phyloP scores from a whole-genome alignment of 257 asterid genomes.

The Dorcoceras hygrometricum region DNA sequence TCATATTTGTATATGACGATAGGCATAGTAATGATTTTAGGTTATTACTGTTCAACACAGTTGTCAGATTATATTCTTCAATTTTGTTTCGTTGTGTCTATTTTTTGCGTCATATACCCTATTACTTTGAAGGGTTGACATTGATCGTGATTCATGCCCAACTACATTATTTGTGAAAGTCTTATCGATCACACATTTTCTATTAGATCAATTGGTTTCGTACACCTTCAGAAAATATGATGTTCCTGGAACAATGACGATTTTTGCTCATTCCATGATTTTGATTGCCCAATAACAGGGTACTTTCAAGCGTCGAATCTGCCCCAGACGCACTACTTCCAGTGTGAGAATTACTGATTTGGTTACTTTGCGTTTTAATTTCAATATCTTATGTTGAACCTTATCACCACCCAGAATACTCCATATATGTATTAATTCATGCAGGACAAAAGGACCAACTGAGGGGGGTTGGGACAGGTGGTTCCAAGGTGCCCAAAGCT shows the following conservation, averaged over 20 bases:
- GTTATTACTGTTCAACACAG: not conserved
- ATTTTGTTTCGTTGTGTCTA: not conserved
- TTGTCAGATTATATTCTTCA: not conserved
- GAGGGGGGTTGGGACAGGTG: slow-evolving; percentile 80
- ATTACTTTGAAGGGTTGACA: not conserved
- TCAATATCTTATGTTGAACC: not conserved
- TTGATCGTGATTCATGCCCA: not conserved
- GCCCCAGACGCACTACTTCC: slow-evolving; percentile 81
- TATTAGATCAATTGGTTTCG: not conserved
- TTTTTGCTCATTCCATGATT: not conserved
- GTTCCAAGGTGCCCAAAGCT: slow-evolving; percentile 82
- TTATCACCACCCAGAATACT: not conserved
- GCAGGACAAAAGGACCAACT: slow-evolving; percentile 70
- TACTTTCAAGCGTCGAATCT: slow-evolving; percentile 53
- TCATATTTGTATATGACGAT: not conserved
- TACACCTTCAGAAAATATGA: not conserved
- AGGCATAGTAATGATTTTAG: not conserved
- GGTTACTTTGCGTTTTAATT: not conserved
- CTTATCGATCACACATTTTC: not conserved
- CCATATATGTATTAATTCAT: not conserved
- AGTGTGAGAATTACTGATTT: slow-evolving; percentile 40
- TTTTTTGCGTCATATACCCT: not conserved
- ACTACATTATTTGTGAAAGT: too few species aligned
- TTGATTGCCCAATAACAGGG: slow-evolving; percentile 32
- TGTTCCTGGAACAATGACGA: not conserved